Conservation (phyloP, 2,329 filamentous ascomycete genomes). For the Pseudogymnoascus sp. region DNA sequence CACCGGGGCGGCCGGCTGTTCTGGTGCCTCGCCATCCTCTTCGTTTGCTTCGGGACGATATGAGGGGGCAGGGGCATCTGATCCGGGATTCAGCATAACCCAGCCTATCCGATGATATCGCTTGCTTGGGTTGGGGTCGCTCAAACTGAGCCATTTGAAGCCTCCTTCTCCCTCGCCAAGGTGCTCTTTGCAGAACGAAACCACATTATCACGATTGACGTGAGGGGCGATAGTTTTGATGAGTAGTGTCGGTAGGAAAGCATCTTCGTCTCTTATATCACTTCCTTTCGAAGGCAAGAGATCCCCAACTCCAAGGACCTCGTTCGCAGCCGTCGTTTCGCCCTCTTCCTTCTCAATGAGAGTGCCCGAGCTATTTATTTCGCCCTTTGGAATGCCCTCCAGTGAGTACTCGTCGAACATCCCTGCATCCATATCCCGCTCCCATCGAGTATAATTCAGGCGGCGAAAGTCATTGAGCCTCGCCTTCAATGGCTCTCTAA, state of each 20-base stretch:
- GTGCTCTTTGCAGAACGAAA: conserved; percentile 90
- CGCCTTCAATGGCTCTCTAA: conserved; percentile 64
- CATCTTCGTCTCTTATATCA: conserved; percentile 81
- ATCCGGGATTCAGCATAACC: conserved; percentile 85
- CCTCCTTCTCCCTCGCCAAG: conserved; percentile 85
- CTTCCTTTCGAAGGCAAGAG: conserved; percentile 75
- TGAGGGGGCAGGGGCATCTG: conserved; percentile 52
- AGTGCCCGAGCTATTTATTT: conserved; percentile 79
- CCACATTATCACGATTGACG: conserved; percentile 86
- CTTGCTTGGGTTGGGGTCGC: conserved; percentile 94
- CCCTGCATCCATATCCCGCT: conserved; percentile 74
- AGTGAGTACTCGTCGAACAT: conserved; percentile 91
- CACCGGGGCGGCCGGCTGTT: conserved; percentile 34
- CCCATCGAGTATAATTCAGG: conserved; percentile 77
- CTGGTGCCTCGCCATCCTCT: conserved; percentile 44
- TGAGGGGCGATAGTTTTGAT: conserved; percentile 98
- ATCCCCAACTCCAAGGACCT: conserved; percentile 88
- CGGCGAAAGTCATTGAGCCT: conserved; percentile 75
- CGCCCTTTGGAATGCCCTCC: conserved; percentile 88
- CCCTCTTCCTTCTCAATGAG: conserved; percentile 91
- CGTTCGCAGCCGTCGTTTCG: conserved; percentile 82
- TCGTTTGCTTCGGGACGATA: conserved; percentile 67
- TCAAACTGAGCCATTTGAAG: conserved; percentile 92
- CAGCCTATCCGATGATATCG: conserved; percentile 96
- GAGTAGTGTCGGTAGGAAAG: conserved; percentile 82